Evolutionary conservation across 2,329 filamentous ascomycete genomes (phyloP).

Genomic region (Neofusicoccum umdonicola): DNA sequence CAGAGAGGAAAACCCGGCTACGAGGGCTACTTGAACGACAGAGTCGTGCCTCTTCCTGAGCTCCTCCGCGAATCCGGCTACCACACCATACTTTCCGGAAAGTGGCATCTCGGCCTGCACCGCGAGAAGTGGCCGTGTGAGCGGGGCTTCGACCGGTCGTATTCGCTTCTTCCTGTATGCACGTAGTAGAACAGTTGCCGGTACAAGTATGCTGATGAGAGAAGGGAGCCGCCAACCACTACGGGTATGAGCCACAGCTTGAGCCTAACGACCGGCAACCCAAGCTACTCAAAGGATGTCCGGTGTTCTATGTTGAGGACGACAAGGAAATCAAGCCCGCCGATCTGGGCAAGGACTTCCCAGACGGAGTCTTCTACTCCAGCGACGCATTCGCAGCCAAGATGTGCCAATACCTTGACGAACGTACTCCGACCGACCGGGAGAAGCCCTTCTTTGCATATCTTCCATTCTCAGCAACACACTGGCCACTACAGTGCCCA

Average conservation of each 20-base stretch:
- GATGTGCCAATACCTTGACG: constrained; percentile 27
- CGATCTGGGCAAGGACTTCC: constrained; percentile 15
- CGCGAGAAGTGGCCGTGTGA: constrained; percentile 18
- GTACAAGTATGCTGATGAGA: not conserved
- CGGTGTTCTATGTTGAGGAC: constrained; percentile 26
- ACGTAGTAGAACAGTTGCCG: not conserved
- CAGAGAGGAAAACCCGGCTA: constrained; percentile 60
- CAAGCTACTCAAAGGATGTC: constrained; percentile 20
- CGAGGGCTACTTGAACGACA: constrained; percentile 62
- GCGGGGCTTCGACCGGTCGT: constrained; percentile 21
- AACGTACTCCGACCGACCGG: constrained; percentile 21
- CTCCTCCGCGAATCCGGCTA: constrained; percentile 49
- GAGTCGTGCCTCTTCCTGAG: constrained; percentile 59
- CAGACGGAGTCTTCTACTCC: constrained; percentile 31
- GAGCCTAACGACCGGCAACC: constrained; percentile 21
- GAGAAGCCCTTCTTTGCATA: constrained; percentile 31
- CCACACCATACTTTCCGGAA: constrained; percentile 21
- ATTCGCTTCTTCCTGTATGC: constrained; percentile 16
- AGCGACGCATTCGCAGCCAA: constrained; percentile 31
- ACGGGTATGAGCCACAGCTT: constrained; percentile 34
- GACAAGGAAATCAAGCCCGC: constrained; percentile 22
- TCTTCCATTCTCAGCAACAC: constrained; percentile 29
- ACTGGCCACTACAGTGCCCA: constrained; percentile 32
- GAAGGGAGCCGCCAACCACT: constrained; percentile 34
- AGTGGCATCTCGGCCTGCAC: constrained; percentile 21